Base-by-base conservation (phyloP, 106 monocot genomes). In the Narthecium ossifragum region DNA sequence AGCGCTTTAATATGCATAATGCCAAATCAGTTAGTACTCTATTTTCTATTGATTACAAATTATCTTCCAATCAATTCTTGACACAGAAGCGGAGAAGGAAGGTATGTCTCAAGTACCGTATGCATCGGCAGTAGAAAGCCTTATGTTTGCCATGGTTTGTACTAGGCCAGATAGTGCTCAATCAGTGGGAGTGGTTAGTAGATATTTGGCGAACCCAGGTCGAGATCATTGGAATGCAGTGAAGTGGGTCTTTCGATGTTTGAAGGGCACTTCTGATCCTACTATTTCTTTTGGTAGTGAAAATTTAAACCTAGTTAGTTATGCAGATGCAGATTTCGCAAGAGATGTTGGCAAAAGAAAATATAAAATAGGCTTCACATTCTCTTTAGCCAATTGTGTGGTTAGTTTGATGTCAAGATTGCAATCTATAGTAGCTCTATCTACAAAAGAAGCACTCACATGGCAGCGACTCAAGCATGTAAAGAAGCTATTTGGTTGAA, bases 91-190 rank as follows among this genome's bases (percentile, higher is more conserved):
- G 26, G 51, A 52, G 51, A 23, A 3, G 51, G 26, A 24, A 24
- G 51, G 26, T 3, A 52, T 52, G 51, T 52, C 51, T 52, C 26
- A 24, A 52, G 51, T 52, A 52, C 51, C 51, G 4, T 52, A 52
- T 25, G 51, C 51, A 46, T 46, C 46, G 17, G 46, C 46, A 46
- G 51, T 52, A 13, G 21, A 24, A 23, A 52, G 51, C 26, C 26
- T 52, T 24, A 52, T 52, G 26, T 52, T 52, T 22, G 51, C 51
- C 7, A 26, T 26, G 26, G 13, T 52, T 25, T 52, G 51, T 8
- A 52, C 6, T 24, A 52, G 51, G 12, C 8, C 12, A 12, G 8
- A 52, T 24, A 52, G 21, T 52, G 51, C 51, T 24, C 26, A 52
- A 5, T n/a, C 5, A 23, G 51, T 52, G 23, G 26, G 26, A 52